Evolutionary conservation across 139 green algal genomes (phyloP), one percentile per base, ranked within the genome.

Genomic region (Tetradesmus lagerheimii): DNA sequence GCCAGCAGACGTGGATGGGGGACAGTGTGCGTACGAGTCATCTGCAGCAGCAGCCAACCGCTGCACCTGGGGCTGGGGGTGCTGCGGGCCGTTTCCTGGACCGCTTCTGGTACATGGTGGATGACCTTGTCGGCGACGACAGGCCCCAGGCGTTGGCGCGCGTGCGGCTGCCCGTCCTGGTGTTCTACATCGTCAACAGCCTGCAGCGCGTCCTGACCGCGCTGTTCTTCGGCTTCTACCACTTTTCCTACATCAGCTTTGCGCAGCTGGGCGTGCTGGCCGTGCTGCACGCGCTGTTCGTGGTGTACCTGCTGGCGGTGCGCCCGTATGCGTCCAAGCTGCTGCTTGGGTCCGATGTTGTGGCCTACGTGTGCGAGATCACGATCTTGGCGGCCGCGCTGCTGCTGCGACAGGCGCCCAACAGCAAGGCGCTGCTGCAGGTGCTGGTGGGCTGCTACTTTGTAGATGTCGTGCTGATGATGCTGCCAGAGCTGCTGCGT

Each of bases 41-140:
- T 47, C 80, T 34, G 80, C 80, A 75, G 80, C 31, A 37, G 18
- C 53, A 62, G 53, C 8, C 37, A 16, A 53, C 57, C 18, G 20
- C 57, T n/a, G 4, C 35, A 35, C 14, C 4, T n/a, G 82, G 2
- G 81, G 83, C 35, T 41, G 64, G 18, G 37, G 37, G 6, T 31
- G 76, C 76, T 20, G 83, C 83, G 38, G 64, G 29, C 8, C n/a
- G 12, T 11, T 88, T 88, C 83, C 64, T 88, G 4, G 64, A 62
- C 4, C 83, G 64, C 11, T 80, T 45, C 29, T 39, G 83, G 64
- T 88, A 37, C 38, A n/a, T 88, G 83, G 27, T 88, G 38, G 83
- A 88, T 31, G 83, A 88, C 83, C 71, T 88, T 35, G 64, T 88
- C 1, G 83, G 83, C 1, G 83, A 88, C 34, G 83, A 88, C 5